Percentiles rank a stretch among this genome's conserved stretches.
These are phyloP conservation scores for Ganoderma boninense DNA, from an alignment of 1,284 basidiomycete species.

Conservation along the genomic window DNA sequence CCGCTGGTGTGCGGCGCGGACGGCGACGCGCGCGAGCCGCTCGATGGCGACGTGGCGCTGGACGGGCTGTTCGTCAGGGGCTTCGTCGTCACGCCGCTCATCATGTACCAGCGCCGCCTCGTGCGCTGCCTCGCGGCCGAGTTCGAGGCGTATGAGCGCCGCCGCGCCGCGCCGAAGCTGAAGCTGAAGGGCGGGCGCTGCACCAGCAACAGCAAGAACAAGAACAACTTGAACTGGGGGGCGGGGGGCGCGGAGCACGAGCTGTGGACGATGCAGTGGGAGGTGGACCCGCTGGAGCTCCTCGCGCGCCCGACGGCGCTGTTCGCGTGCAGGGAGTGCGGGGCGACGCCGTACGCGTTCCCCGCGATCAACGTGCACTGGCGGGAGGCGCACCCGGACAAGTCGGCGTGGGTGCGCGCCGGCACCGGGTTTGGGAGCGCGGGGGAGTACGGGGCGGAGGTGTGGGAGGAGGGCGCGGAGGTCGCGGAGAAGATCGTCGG, in stretches of 20 bases:
- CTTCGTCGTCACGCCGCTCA: too few relatives aligned
- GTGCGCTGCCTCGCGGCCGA: too few relatives aligned
- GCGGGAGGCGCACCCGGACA: constrained; percentile 8
- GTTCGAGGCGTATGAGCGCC: too few relatives aligned
- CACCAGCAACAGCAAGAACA: too few relatives aligned
- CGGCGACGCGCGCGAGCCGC: not conserved
- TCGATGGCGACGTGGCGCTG: not conserved
- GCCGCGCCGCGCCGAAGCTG: too few relatives aligned
- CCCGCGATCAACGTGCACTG: constrained; percentile 10
- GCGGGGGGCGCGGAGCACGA: too few relatives aligned
- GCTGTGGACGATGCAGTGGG: too few relatives aligned
- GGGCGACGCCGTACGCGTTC: not conserved
- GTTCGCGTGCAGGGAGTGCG: not conserved
- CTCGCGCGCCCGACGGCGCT: not conserved
- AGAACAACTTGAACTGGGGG: too few relatives aligned
- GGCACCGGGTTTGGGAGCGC: not conserved
- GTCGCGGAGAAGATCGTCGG: not conserved
- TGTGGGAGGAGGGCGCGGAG: not conserved
- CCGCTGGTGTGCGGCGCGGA: not conserved
- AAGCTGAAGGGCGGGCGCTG: too few relatives aligned
- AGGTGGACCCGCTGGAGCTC: not conserved
- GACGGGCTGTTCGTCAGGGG: too few relatives aligned
- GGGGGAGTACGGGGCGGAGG: not conserved
- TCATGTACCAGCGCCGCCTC: too few relatives aligned
- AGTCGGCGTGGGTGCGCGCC: not conserved